These are phyloP conservation scores for Cicer pinnatifidum DNA, from an alignment of 306 rosid species.

Conservation along the genomic window DNA sequence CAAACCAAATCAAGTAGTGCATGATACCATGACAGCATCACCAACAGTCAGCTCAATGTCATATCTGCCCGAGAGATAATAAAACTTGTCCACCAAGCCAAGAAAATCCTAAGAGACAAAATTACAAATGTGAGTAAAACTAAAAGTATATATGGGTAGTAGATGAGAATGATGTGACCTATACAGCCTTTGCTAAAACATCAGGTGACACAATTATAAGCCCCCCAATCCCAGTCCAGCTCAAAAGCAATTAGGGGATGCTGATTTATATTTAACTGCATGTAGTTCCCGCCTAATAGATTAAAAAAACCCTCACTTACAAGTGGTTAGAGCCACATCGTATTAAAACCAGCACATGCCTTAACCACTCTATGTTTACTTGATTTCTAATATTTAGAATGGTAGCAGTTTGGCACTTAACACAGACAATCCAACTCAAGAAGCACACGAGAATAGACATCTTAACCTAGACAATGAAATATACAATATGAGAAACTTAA, in stretches of 20 bases:
- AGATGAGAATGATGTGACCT: constrained; percentile 27
- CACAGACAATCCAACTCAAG: neutral
- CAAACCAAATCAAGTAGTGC: constrained; percentile 34
- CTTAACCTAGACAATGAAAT: constrained; percentile 29
- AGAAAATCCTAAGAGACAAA: constrained; percentile 75
- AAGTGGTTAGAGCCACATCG: neutral
- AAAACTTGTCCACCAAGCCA: constrained; percentile 89
- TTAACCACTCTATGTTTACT: constrained; percentile 28
- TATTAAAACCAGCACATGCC: constrained; percentile 6
- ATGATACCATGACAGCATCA: constrained; percentile 85
- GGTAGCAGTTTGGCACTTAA: constrained; percentile 10
- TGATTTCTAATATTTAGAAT: constrained; percentile 30
- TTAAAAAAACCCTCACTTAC: constrained; percentile 1
- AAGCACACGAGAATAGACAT: constrained; percentile 18
- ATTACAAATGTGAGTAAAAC: constrained; percentile 46
- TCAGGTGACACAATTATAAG: constrained; percentile 11
- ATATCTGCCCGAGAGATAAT: constrained; percentile 85
- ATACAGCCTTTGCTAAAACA: neutral
- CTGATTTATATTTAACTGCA: neutral
- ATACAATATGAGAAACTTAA: constrained; percentile 61
- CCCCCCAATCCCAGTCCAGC: constrained; percentile 14
- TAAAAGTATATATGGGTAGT: neutral
- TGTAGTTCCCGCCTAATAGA: neutral
- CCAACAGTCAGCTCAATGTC: constrained; percentile 88
- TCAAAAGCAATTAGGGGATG: constrained; percentile 18